Evolutionary conservation across 2,329 filamentous ascomycete species (phyloP).

Genomic region (Fusarium sp.): DNA sequence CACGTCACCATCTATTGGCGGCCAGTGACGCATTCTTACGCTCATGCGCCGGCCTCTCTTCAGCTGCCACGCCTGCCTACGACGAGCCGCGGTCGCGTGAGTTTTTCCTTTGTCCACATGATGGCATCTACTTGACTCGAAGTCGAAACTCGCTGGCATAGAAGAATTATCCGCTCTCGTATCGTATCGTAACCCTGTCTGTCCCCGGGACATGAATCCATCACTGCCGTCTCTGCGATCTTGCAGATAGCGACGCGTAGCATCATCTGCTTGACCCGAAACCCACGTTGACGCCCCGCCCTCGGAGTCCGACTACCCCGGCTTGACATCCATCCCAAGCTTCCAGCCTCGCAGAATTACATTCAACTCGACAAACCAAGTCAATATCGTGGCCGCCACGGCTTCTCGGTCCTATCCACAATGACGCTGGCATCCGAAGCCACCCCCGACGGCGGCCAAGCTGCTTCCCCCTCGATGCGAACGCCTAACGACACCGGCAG

Average conservation of each 20-base stretch:
- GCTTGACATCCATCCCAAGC: constrained; percentile 9
- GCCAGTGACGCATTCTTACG: constrained; percentile 43
- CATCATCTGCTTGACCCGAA: constrained; percentile 5
- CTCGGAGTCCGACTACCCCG: constrained; percentile 24
- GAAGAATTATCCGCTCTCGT: not conserved
- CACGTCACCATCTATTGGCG: constrained; percentile 40
- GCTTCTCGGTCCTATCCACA: constrained; percentile 7
- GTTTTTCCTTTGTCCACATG: constrained; percentile 40
- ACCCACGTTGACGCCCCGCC: constrained; percentile 17
- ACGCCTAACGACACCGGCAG: constrained; percentile 13
- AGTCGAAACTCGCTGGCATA: not conserved
- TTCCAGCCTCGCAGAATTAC: constrained; percentile 17
- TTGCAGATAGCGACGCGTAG: constrained; percentile 22
- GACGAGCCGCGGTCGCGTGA: constrained; percentile 39
- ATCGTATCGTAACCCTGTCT: not conserved
- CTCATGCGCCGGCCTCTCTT: constrained; percentile 35
- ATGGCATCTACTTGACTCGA: constrained; percentile 27
- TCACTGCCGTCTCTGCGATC: constrained; percentile 16
- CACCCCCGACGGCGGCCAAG: constrained; percentile 9
- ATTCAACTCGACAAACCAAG: constrained; percentile 9
- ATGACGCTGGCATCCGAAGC: constrained; percentile 32
- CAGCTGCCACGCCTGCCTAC: constrained; percentile 39
- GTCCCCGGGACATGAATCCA: not conserved
- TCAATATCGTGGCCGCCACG: constrained; percentile 13
- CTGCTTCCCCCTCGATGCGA: constrained; percentile 19